Base-by-base conservation (phyloP, 1,139 yeast genomes). In the Lodderomyces theae region DNA sequence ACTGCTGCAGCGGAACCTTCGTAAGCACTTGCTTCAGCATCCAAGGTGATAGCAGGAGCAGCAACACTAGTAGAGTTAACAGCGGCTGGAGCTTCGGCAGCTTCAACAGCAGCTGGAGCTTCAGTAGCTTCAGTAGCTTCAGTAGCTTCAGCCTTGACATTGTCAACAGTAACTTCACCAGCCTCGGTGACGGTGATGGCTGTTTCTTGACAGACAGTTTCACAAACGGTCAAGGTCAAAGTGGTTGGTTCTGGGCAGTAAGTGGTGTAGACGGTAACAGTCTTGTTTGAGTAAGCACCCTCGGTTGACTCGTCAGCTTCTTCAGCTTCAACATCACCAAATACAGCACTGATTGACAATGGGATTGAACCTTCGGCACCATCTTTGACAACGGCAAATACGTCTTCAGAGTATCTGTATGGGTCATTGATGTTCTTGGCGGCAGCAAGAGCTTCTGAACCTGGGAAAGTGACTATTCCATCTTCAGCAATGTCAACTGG, bases 391-490 rank as follows among this genome's bases (percentile, higher is more conserved):
- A 66, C 55, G 37, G 59, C 64, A 44, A 51, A 67, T n/a, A 44
- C 28, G 8, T 37, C 28, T 30, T 53, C 37, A 25, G 77, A 67
- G 58, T 63, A 66, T 11, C 46, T 37, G 61, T 72, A 69, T 21
- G 77, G 76, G 51, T 74, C 79, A 28, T 52, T 51, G 51, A 66
- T 54, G 56, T 72, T 62, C 56, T 60, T 63, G 49, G 69, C 63
- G 31, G 74, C 78, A 49, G 55, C 69, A 54, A 68, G 58, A 8
- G 42, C 24, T 17, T 39, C 37, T 8, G 63, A 46, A 31, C 72
- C 74, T 42, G 64, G 57, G 46, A 57, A 53, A 28, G 51, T 36
- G 40, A 70, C 51, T 46, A 52, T 46, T 29, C 60, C 65, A 42
- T 49, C 54, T 38, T 48, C 55, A 25, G 46, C 53, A 35, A 55